Evolutionary conservation across 1,139 yeast genomes (phyloP).

Genomic region (Zygosaccharomyces sapae): DNA sequence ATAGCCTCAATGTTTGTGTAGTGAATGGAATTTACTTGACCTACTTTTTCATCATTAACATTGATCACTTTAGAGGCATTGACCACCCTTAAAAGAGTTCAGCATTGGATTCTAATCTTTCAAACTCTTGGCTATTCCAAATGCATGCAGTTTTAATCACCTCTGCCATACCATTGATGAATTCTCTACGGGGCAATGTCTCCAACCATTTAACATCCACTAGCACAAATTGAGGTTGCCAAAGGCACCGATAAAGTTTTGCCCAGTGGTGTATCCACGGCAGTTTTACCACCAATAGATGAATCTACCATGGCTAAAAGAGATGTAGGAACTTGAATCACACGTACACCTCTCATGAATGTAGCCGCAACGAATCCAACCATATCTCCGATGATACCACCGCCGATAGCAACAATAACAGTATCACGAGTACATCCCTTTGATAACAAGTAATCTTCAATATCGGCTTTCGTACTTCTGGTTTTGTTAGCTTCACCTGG

Average conservation of each 20-base stretch:
- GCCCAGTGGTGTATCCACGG: constrained; percentile 96
- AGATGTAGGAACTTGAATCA: constrained; percentile 91
- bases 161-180: constrained; percentile 98
- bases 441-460: constrained; percentile 83
- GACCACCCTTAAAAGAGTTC: constrained; percentile 48
- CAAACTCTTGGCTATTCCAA: constrained; percentile 88
- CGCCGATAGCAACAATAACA: constrained; percentile 91
- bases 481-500: constrained; percentile 95
- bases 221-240: constrained; percentile 89
- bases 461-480: constrained; percentile 83
- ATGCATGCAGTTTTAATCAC: constrained; percentile 97
- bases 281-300: constrained; percentile 97
- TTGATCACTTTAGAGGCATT: constrained; percentile 46
- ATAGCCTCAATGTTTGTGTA: constrained; percentile 60
- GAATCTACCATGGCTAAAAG: constrained; percentile 97
- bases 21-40: constrained; percentile 33
- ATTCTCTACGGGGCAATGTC: constrained; percentile 87
- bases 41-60: constrained; percentile 40
- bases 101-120: constrained; percentile 75
- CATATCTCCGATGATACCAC: constrained; percentile 99
- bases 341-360: constrained; percentile 96
- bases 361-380: constrained; percentile 98
- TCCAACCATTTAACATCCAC: constrained; percentile 85
- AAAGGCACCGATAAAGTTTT: constrained; percentile 96
- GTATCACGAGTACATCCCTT: constrained; percentile 96